Conservation (phyloP, 2,329 filamentous ascomycete species). For the Neurospora crassa region DNA sequence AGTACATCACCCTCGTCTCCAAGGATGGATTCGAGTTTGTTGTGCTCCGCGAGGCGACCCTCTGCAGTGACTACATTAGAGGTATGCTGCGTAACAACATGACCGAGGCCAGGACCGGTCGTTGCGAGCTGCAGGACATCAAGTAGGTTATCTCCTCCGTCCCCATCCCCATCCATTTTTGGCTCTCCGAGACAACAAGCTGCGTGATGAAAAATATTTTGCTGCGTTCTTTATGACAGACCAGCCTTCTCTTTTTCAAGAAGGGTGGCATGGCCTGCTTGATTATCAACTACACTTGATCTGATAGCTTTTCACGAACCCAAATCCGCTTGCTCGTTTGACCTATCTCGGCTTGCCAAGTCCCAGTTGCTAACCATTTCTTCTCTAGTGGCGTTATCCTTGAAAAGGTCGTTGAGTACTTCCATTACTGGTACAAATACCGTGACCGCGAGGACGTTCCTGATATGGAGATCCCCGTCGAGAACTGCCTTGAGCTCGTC, state of each 20-base stretch:
- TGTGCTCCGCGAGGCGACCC: constrained; percentile 59
- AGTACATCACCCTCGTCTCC: constrained; percentile 71
- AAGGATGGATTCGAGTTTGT: constrained; percentile 70
- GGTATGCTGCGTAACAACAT: constrained; percentile 64
- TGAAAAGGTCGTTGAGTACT: constrained; percentile 75
- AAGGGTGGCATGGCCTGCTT: constrained; percentile 31
- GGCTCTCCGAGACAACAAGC: constrained; percentile 1
- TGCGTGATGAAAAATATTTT: constrained; percentile 28
- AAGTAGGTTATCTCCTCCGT: constrained; percentile 44
- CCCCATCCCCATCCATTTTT: constrained; percentile 1
- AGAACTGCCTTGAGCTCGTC: constrained; percentile 68
- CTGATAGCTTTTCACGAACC: constrained; percentile 30
- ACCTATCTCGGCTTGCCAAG: neutral
- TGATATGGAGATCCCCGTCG: constrained; percentile 72
- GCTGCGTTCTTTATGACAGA: constrained; percentile 40
- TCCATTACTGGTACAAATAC: constrained; percentile 73
- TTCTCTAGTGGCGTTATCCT: constrained; percentile 56
- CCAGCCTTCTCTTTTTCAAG: constrained; percentile 17
- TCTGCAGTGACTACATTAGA: constrained; percentile 62
- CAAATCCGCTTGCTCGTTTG: neutral
- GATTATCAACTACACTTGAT: constrained; percentile 55
- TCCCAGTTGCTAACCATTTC: constrained; percentile 12
- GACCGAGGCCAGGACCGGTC: constrained; percentile 52
- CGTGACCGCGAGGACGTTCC: constrained; percentile 61
- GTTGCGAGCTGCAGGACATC: constrained; percentile 62